Percentiles rank a stretch among this genome's conserved stretches.
Conservation (phyloP, 768 basidiomycete genomes). For the Nidula microcarpa region DNA sequence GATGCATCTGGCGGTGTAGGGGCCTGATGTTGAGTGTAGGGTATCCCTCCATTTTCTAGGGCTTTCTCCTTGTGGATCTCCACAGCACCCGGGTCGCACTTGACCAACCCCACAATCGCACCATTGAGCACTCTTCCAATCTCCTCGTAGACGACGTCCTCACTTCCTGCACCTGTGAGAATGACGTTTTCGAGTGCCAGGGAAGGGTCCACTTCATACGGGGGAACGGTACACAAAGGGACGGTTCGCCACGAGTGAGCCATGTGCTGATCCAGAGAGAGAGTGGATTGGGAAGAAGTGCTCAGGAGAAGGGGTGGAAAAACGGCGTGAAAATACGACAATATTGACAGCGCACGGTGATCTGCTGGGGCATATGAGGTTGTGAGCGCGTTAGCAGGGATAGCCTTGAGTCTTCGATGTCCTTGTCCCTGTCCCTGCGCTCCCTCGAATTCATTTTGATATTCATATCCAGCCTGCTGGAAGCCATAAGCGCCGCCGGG, state of each 20-base stretch:
- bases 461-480: background rate
- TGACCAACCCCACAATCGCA: constrained; percentile 73
- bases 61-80: constrained; percentile 16
- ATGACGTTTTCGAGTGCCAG: constrained; percentile 60
- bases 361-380: constrained; percentile 57
- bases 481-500: constrained; percentile 3
- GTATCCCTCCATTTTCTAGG: constrained; percentile 15
- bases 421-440: constrained; percentile 10
- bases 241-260: constrained; percentile 62
- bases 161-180: constrained; percentile 69
- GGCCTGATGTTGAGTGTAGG: constrained; percentile 58
- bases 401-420: constrained; percentile 41
- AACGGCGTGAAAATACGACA: constrained; percentile 76
- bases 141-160: constrained; percentile 75
- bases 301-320: constrained; percentile 18
- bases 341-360: constrained; percentile 60
- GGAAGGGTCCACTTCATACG: constrained; percentile 67
- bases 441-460: background rate
- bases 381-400: constrained; percentile 38
- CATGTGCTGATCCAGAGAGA: constrained; percentile 23
- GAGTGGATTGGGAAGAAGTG: background rate
- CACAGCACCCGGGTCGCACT: constrained; percentile 39
- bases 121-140: constrained; percentile 73
- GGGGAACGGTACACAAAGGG: constrained; percentile 65
- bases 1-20: constrained; percentile 60